These are phyloP conservation scores for Dactylellina leptospora DNA, from an alignment of 2,329 filamentous ascomycete species.

Conservation along the genomic window DNA sequence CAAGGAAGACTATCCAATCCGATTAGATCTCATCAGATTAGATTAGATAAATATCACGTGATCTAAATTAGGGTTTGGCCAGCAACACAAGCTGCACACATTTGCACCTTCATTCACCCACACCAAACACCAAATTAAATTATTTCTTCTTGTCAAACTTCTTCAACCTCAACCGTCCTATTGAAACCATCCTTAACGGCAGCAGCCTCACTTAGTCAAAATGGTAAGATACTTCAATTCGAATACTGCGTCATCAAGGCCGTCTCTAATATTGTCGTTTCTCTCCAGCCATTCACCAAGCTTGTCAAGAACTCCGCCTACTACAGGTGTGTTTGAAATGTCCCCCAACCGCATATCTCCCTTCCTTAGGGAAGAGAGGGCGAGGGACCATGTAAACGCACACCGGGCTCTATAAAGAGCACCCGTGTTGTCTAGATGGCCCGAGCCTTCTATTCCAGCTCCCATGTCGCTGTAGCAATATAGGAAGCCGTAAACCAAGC, in stretches of 20 bases:
- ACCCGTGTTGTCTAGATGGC: background rate
- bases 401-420: slow-evolving; percentile 7
- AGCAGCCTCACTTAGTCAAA: background rate
- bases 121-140: background rate
- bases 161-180: background rate
- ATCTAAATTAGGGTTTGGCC: slow-evolving; percentile 25
- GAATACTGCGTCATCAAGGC: background rate
- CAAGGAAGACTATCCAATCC: slow-evolving; percentile 1
- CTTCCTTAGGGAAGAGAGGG: slow-evolving; percentile 48
- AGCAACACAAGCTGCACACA: background rate
- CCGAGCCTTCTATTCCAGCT: background rate
- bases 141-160: background rate
- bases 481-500: background rate
- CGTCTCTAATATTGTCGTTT: background rate
- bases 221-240: slow-evolving; percentile 18
- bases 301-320: slow-evolving; percentile 96
- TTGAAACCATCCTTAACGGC: background rate
- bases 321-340: slow-evolving; percentile 82
- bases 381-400: slow-evolving; percentile 53
- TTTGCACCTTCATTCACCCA: no score
- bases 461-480: no score
- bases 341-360: slow-evolving; percentile 36
- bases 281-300: slow-evolving; percentile 84
- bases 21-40: slow-evolving; percentile 1
- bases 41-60: slow-evolving; percentile 29